Base-by-base conservation (phyloP, 1,284 basidiomycete genomes). In the Leccinum subfulvum region DNA sequence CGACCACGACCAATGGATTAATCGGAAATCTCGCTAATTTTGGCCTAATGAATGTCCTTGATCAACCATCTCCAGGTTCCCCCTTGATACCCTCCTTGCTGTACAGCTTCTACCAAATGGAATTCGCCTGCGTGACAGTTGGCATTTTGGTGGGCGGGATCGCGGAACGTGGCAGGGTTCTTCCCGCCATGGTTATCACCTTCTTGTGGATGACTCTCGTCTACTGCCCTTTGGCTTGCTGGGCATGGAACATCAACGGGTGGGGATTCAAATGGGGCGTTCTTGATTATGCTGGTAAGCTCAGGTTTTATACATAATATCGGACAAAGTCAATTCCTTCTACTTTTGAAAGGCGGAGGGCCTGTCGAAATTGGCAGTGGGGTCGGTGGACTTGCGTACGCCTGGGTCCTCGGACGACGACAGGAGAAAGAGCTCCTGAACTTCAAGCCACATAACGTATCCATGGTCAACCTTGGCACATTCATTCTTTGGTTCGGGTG, bases 351-450 rank as follows among this genome's bases (percentile, higher is more conserved):
- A 82, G 94, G 95, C 56, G 95, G 95, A 51, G 94, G 93, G 8
- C 95, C 95, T 35, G 94, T 97, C 70, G 94, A 98, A 76, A 94
- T 97, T 67, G 91, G 91, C 57, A 95, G 92, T 62, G 95, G 95
- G 55, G 86, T 93, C 55, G 89, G 87, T 33, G 94, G 94, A 49
- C 82, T 97, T 55, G 94, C 94, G 1, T 95, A 91, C 77, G 90
- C 94, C 18, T 93, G 88, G 90, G 85, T 89, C 33, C 81, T 92
- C 59, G 90, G 90, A 21, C 83, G 84, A 33, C 81, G 90, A 58
- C 85, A 87, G 74, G 90, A 95, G 64, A 89, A 89, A 52, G 91
- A 95, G 71, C 80, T 93, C 33, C 80, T 93, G 68, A 90, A 95
- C 70, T 97, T 95, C 81, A 88, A 94, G 65, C 95, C 95, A 9